Percentiles rank a stretch among this genome's conserved stretches.
Conservation (phyloP, 768 basidiomycete genomes). For the Pholiota microspora region DNA sequence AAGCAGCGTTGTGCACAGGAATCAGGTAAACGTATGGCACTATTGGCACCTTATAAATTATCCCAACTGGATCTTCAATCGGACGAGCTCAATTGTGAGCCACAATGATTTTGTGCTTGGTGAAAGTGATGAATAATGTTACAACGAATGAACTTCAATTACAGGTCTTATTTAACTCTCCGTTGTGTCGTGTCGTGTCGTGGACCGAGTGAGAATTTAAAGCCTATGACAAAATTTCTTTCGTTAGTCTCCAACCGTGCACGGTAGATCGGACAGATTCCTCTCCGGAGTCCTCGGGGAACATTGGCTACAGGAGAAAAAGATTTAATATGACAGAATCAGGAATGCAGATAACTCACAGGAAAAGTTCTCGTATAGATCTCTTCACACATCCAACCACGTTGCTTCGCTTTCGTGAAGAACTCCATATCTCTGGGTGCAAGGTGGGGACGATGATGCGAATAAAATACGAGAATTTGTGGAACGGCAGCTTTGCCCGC, state of each 20-base stretch:
- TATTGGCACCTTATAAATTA: no score
- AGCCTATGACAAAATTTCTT: no score
- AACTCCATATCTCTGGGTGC: slow-evolving; percentile 83
- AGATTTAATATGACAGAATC: background rate
- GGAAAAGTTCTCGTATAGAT: slow-evolving; percentile 63
- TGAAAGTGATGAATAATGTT: no score
- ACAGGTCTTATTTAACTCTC: no score
- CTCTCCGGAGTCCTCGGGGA: slow-evolving; percentile 82
- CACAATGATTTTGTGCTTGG: no score
- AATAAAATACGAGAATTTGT: slow-evolving; percentile 77
- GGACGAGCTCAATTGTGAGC: no score
- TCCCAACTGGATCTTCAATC: no score
- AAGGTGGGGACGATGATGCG: slow-evolving; percentile 84
- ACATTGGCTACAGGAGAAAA: slow-evolving; percentile 66
- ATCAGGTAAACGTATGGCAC: no score
- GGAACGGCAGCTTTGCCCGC: slow-evolving; percentile 16
- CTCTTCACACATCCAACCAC: slow-evolving; percentile 74
- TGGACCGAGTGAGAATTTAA: no score
- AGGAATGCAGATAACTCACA: slow-evolving; percentile 36
- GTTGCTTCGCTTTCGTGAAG: slow-evolving; percentile 58
- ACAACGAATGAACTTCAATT: no score
- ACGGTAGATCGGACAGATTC: slow-evolving; percentile 77
- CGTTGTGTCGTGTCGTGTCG: no score
- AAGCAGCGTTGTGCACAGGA: no score
- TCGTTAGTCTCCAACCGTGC: slow-evolving; percentile 73